A percentile compares a stretch with the other conserved stretches of the same genome.
phyloP scores from a whole-genome alignment of 108 stramenopile genomes.

The Epithemia pelagica region DNA sequence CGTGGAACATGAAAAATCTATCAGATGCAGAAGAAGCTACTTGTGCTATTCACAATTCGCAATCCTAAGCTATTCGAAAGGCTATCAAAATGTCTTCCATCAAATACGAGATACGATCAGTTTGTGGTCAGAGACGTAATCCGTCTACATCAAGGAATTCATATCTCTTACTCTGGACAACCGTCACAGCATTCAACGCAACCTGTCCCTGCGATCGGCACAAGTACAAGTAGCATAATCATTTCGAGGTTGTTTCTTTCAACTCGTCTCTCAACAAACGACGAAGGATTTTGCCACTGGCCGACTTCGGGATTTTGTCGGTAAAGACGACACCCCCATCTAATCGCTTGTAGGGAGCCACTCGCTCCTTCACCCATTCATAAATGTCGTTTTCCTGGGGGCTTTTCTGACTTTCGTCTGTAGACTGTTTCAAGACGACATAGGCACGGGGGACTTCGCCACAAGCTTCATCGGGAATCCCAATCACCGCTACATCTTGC shows the following conservation, averaged over 20 bases:
- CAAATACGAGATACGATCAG: no score
- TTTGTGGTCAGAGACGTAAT: no score
- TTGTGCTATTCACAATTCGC: no score
- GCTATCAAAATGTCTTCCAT: no score
- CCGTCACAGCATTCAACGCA: no score
- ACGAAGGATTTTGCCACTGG: conserved; percentile 87
- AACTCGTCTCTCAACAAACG: conserved; percentile 61
- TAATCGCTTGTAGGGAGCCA: conserved; percentile 81
- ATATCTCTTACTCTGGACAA: no score
- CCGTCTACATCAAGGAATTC: no score
- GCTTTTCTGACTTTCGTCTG: conserved; percentile 8
- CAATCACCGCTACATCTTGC: conserved; percentile 86
- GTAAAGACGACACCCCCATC: conserved; percentile 77
- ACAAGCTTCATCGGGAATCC: conserved; percentile 56
- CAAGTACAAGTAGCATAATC: no score
- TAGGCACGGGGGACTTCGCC: conserved; percentile 91
- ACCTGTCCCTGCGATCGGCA: no score
- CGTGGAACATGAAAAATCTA: no score
- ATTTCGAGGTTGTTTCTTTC: conserved; percentile 9
- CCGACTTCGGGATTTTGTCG: conserved; percentile 83
- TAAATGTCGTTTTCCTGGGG: conserved; percentile 47
- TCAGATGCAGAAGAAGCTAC: no score
- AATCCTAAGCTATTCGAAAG: no score
- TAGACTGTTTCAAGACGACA: conserved; percentile 46
- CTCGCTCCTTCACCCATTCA: conserved; percentile 77